phyloP scores from a whole-genome alignment of 495 filamentous ascomycete species.

The Neurospora sublineolata region DNA sequence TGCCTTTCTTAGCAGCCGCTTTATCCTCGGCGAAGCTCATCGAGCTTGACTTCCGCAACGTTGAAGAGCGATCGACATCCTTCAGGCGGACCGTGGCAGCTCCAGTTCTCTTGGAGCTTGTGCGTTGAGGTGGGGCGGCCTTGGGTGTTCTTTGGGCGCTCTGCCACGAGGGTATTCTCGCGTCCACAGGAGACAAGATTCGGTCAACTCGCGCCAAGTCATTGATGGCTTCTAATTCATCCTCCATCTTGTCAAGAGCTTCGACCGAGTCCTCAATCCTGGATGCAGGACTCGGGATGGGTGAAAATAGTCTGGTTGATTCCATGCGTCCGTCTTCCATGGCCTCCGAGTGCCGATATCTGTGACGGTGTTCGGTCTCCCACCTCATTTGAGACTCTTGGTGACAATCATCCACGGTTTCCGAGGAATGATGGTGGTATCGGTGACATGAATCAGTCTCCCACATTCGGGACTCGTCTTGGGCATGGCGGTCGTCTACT shows the following conservation, averaged over 20 bases:
- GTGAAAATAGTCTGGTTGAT: not conserved
- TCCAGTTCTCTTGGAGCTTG: slow-evolving; percentile 8
- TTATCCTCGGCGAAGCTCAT: slow-evolving; percentile 21
- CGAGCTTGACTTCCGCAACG: slow-evolving; percentile 25
- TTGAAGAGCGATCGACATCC: slow-evolving; percentile 13
- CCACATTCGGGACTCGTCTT: not conserved
- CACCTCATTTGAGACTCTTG: not conserved
- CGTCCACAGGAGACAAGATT: slow-evolving; percentile 24
- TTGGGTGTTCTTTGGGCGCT: not conserved
- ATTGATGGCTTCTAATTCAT: slow-evolving; percentile 44
- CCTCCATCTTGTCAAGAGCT: slow-evolving; percentile 57
- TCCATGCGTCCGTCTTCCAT: not conserved
- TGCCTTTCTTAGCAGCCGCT: slow-evolving; percentile 14
- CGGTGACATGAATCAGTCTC: not conserved
- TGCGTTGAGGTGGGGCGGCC: slow-evolving; percentile 6
- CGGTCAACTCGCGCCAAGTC: slow-evolving; percentile 32
- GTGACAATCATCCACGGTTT: not conserved
- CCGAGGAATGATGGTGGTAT: not conserved
- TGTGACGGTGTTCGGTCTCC: not conserved
- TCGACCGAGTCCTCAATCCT: slow-evolving; percentile 61
- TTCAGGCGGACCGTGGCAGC: slow-evolving; percentile 15
- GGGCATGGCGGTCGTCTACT: not conserved
- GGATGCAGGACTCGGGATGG: slow-evolving; percentile 31
- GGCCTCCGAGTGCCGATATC: not conserved
- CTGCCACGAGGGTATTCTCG: not conserved